Conservation (phyloP, 306 rosid genomes). For the Prunus dulcis region DNA sequence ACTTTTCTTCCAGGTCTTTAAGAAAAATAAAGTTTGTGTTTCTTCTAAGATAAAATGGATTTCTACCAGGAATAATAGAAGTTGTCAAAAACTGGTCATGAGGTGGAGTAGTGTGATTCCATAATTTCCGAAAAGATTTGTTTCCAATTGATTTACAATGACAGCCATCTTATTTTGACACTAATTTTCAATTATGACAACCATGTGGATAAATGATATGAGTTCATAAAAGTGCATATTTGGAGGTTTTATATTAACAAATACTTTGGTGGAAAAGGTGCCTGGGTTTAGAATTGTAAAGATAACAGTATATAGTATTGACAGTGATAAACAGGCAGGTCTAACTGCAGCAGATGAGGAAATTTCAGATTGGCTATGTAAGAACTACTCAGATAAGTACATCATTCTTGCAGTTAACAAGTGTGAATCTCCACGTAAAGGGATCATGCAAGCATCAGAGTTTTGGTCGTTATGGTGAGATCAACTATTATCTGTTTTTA, state of each 20-base stretch:
- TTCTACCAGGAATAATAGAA: not conserved
- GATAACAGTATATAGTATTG: constrained; percentile 15
- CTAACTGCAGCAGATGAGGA: constrained; percentile 95
- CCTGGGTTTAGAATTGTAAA: constrained; percentile 2
- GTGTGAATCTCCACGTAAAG: constrained; percentile 90
- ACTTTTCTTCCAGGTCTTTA: not conserved
- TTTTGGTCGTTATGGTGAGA: constrained; percentile 94
- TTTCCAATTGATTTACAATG: not conserved
- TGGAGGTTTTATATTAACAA: not conserved
- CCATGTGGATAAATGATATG: not conserved
- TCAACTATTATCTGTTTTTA: not conserved
- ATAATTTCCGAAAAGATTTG: not conserved
- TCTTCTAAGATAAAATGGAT: not conserved
- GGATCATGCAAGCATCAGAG: constrained; percentile 54
- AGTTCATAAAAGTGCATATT: not conserved
- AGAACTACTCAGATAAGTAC: no score
- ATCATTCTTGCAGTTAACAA: constrained; percentile 94
- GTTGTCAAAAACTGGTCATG: not conserved
- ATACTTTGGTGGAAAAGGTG: not conserved
- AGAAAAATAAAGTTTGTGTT: not conserved
- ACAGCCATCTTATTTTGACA: no score
- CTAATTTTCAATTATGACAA: no score
- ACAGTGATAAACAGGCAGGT: constrained; percentile 73
- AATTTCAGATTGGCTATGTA: constrained; percentile 87
- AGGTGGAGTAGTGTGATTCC: not conserved